Conservation (phyloP, 257 asterid species). For the Ocimum tenuiflorum region DNA sequence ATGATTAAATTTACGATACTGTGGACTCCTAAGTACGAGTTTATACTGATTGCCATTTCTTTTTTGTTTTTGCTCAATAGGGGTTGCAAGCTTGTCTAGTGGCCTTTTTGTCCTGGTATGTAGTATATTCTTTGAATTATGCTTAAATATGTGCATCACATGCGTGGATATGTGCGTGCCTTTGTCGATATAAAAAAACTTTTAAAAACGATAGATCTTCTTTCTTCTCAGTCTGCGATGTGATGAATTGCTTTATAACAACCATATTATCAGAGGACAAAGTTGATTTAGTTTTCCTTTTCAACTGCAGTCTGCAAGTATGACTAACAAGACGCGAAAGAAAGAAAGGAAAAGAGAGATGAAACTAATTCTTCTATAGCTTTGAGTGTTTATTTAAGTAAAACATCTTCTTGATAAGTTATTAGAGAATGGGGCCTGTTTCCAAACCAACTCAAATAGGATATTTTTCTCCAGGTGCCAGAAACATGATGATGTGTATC, state of each 20-base stretch:
- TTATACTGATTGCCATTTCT: conserved; percentile 21
- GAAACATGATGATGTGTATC: background rate
- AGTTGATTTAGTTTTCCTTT: too few species aligned
- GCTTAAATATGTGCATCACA: background rate
- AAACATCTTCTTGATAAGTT: background rate
- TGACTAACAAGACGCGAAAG: background rate
- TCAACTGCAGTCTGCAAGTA: background rate
- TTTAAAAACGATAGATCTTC: too few species aligned
- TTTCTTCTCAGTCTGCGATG: background rate
- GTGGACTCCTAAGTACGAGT: conserved; percentile 1
- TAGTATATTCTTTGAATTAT: background rate
- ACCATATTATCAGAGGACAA: background rate
- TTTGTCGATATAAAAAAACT: too few species aligned
- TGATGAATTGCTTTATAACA: background rate
- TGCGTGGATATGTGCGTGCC: background rate
- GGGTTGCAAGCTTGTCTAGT: conserved; percentile 92
- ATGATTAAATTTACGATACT: background rate
- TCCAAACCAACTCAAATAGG: too few species aligned
- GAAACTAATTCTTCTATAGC: background rate
- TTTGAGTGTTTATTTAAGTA: background rate
- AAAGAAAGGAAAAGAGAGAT: background rate
- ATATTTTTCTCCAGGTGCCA: background rate
- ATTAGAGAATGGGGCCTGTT: background rate
- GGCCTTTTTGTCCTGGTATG: conserved; percentile 84
- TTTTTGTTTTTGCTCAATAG: conserved; percentile 64